Evolutionary conservation across 768 basidiomycete genomes (phyloP).

Genomic region (Glaciozyma antarctica): DNA sequence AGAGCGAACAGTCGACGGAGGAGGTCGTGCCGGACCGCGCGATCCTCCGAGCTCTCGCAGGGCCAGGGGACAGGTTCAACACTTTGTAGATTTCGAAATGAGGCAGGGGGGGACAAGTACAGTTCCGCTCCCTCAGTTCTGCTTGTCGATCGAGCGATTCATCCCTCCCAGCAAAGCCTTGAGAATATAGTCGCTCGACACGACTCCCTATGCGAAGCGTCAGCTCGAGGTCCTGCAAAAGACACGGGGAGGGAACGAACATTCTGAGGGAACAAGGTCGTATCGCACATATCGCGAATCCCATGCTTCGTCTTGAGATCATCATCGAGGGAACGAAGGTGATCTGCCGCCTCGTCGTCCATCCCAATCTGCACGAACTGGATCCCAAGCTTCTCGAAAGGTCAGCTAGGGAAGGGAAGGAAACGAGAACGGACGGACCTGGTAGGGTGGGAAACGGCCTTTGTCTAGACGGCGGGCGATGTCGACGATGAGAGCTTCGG

Average conservation of each 20-base stretch:
- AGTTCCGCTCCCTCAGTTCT: no score
- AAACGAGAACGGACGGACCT: neutral
- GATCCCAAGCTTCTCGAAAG: slow-evolving; percentile 44
- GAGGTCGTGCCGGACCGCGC: no score
- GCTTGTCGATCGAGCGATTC: neutral
- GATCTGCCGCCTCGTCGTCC: slow-evolving; percentile 29
- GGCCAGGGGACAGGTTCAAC: no score
- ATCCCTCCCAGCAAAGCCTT: slow-evolving; percentile 26
- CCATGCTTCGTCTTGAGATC: slow-evolving; percentile 17
- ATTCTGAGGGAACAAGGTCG: slow-evolving; percentile 15
- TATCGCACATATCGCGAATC: slow-evolving; percentile 31
- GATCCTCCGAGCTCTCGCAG: no score
- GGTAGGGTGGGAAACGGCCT: slow-evolving; percentile 2
- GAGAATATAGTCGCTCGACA: slow-evolving; percentile 15
- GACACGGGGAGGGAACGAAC: neutral
- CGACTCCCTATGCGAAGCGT: neutral
- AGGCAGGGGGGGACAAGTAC: no score
- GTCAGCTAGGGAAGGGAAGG: slow-evolving; percentile 26
- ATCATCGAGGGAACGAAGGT: slow-evolving; percentile 12
- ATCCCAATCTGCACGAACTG: slow-evolving; percentile 66
- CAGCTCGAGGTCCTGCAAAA: neutral
- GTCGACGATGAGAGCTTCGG: slow-evolving; percentile 13
- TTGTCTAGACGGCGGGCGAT: slow-evolving; percentile 20
- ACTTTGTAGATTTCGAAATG: no score
- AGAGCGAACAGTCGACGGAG: no score